Percentiles rank a stretch among this genome's conserved stretches.
These are phyloP conservation scores for Ceratocystis harringtonii DNA, from an alignment of 2,329 filamentous ascomycete genomes.

Conservation along the genomic window DNA sequence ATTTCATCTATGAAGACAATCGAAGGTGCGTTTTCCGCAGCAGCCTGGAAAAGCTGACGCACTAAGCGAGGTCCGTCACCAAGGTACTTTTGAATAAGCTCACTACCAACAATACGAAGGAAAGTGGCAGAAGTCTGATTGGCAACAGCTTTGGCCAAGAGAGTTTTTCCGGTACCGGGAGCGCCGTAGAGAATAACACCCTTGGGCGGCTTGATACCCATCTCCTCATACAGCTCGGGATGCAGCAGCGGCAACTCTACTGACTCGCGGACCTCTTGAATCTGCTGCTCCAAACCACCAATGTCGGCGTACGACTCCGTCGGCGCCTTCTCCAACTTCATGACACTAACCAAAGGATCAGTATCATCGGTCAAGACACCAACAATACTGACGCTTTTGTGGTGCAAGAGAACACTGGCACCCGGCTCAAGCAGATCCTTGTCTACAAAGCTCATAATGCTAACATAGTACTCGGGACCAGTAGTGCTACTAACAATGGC, in stretches of 20 bases:
- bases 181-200: conserved; percentile 97
- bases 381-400: conserved; percentile 96
- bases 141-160: conserved; percentile 90
- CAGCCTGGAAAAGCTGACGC: conserved; percentile 90
- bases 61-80: conserved; percentile 91
- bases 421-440: conserved; percentile 96
- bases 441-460: conserved; percentile 99
- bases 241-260: conserved; percentile 90
- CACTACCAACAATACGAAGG: conserved; percentile 88
- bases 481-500: conserved; percentile 96
- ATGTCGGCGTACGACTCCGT: conserved; percentile 98
- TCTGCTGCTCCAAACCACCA: conserved; percentile 85
- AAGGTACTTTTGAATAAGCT: conserved; percentile 96
- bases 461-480: conserved; percentile 96
- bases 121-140: conserved; percentile 99
- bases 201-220: conserved; percentile 99
- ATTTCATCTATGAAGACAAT: conserved; percentile 99
- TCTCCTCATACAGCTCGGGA: conserved; percentile 96
- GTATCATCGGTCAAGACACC: conserved; percentile 93
- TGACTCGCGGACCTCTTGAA: conserved; percentile 94
- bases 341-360: conserved; percentile 89
- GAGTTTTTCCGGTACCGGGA: conserved; percentile 90
- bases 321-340: conserved; percentile 98
- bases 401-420: conserved; percentile 85
- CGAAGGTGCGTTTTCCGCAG: conserved; percentile 86